Base-by-base conservation (phyloP, 2,329 filamentous ascomycete genomes). In the Colletotrichum musicola region DNA sequence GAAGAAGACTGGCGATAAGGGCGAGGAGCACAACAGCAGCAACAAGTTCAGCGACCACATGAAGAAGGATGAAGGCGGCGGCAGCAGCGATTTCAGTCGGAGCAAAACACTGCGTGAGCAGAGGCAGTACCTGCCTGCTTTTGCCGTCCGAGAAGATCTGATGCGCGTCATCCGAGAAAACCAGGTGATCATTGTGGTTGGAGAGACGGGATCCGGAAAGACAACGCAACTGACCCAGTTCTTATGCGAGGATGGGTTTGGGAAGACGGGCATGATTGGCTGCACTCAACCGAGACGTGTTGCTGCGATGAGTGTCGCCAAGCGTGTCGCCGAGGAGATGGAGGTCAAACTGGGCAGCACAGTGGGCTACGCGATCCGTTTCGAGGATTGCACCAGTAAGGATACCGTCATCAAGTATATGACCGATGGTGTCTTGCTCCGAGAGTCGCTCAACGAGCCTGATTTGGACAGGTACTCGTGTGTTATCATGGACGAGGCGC, bases 401-500 rank as follows among this genome's bases (percentile, higher is more conserved):
- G 92, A 98, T 66, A 99, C 96, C 0, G 86, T 91, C 68, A 98
- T 99, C 82, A 99, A 99, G 81, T 99, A 99, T 80, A 98, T 99
- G 95, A 99, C 96, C 0, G 97, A 99, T 76, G 96, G 96, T 83
- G 93, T 99, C 22, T 83, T 99, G 51, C 87, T 99, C 38, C 89
- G 96, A 82, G 97, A 99, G 76, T 98, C 94, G 6, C 85, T 99
- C 12, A 95, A 94, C 68, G 95, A 98, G 79, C 89, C 92, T 6
- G 95, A 99, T 78, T 85, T 99, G 53, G 96, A 98, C 79, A 93
- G 93, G 72, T 99, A 99, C 78, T 97, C 95, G 14, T 98, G 95
- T 78, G 94, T 99, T 75, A 99, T 99, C 80, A 99, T 99, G 96
- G 96, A 99, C 77, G 96, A 99, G 83, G 97, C 96, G 4, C 96